Conservation (phyloP, 2,329 filamentous ascomycete genomes). For the Nigrospora sphaerica region DNA sequence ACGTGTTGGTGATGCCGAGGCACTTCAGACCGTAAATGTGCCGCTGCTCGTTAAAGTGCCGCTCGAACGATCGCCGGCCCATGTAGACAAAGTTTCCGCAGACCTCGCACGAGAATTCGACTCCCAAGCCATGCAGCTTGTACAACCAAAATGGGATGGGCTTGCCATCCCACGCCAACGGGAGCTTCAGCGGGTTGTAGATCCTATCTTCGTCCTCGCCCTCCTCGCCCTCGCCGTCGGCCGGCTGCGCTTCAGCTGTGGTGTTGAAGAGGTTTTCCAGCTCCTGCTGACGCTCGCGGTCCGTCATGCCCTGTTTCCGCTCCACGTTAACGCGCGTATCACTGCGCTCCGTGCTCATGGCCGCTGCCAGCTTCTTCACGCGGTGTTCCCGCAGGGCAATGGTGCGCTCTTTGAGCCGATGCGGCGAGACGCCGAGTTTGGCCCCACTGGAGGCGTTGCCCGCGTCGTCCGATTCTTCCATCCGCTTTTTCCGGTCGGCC, state of each 20-base stretch:
- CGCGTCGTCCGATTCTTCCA: constrained; percentile 27
- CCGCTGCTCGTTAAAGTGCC: constrained; percentile 92
- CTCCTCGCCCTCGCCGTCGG: constrained; percentile 54
- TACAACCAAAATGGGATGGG: constrained; percentile 99
- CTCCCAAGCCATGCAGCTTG: constrained; percentile 88
- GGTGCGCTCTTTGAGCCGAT: constrained; percentile 74
- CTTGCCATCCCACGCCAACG: constrained; percentile 96
- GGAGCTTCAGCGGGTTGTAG: constrained; percentile 94
- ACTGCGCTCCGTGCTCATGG: constrained; percentile 80
- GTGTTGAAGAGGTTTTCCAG: constrained; percentile 72
- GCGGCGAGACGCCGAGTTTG: constrained; percentile 27
- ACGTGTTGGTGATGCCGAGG: constrained; percentile 85
- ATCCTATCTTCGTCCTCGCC: constrained; percentile 81
- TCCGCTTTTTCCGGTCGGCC: constrained; percentile 50
- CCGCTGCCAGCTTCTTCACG: constrained; percentile 68
- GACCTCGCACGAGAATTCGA: constrained; percentile 92
- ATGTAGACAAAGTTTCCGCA: constrained; percentile 99
- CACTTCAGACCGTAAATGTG: constrained; percentile 94
- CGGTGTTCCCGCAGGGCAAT: constrained; percentile 85
- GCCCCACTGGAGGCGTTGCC: constrained; percentile 18
- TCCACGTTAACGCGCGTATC: constrained; percentile 94
- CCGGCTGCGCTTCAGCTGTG: constrained; percentile 35
- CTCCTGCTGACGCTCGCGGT: constrained; percentile 89
- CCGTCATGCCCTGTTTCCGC: constrained; percentile 94
- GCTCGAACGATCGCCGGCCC: constrained; percentile 91